Percentiles rank a stretch among this genome's conserved stretches.
Evolutionary conservation across 2,329 filamentous ascomycete genomes (phyloP).

Genomic region (Orbilia ellipsospora): DNA sequence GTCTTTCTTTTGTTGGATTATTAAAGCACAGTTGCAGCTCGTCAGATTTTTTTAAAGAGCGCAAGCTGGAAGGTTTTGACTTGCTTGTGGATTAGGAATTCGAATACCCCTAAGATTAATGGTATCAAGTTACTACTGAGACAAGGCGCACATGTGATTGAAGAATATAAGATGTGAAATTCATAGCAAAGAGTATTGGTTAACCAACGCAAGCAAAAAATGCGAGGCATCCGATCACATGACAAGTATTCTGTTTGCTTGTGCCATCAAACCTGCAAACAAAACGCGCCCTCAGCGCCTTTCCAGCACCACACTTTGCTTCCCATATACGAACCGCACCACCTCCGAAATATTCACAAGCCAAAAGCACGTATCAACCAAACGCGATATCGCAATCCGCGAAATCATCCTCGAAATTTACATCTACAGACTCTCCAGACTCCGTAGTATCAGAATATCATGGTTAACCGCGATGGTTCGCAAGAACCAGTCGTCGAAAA

Average conservation of each 20-base stretch:
- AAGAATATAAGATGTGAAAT: conserved; percentile 8
- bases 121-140: conserved; percentile 56
- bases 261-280: background rate
- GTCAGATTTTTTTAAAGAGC: conserved; percentile 3
- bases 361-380: conserved; percentile 14
- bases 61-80: conserved; percentile 21
- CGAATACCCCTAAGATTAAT: conserved; percentile 53
- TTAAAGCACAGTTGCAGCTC: conserved; percentile 2
- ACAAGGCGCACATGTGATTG: conserved; percentile 56
- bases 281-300: background rate
- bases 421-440: background rate
- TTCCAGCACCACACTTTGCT: background rate
- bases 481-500: conserved; percentile 47
- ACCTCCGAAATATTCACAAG: conserved; percentile 39
- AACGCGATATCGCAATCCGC: conserved; percentile 3
- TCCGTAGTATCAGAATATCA: conserved; percentile 17
- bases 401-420: conserved; percentile 6
- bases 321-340: conserved; percentile 48
- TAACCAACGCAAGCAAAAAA: background rate
- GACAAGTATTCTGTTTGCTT: background rate
- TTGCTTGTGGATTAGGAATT: conserved; percentile 32
- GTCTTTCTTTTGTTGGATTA: background rate
- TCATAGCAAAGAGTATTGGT: background rate
- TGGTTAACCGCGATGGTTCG: conserved; percentile 51
- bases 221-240: background rate